A percentile compares a stretch with the other conserved stretches of the same genome.
Conservation (phyloP, 2,329 filamentous ascomycete species). For the Metarhizium rileyi region DNA sequence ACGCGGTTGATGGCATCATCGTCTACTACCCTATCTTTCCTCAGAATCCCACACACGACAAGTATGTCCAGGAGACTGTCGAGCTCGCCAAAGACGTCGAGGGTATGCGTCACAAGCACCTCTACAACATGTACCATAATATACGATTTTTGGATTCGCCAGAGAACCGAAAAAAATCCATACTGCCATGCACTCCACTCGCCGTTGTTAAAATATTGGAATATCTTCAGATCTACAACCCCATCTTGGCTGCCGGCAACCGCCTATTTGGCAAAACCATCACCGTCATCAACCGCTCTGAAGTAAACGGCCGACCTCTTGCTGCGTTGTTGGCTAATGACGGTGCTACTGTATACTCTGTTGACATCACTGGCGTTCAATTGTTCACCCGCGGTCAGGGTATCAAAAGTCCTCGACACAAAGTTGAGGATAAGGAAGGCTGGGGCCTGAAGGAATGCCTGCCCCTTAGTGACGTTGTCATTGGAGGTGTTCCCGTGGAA, state of each 20-base stretch:
- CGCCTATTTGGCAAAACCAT: conserved; percentile 88
- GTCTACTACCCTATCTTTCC: conserved; percentile 97
- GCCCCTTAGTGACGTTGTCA: conserved; percentile 85
- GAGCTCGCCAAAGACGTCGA: conserved; percentile 89
- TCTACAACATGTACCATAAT: conserved; percentile 99
- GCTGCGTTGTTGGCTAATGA: conserved; percentile 93
- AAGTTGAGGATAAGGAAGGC: conserved; percentile 73
- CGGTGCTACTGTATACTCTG: conserved; percentile 88
- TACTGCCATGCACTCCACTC: conserved; percentile 89
- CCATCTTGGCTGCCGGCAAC: conserved; percentile 85
- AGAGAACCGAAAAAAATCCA: conserved; percentile 71
- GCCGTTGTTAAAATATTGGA: conserved; percentile 97
- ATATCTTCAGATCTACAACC: conserved; percentile 92
- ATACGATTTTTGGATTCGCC: conserved; percentile 83
- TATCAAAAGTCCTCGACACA: conserved; percentile 74
- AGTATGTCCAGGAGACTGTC: conserved; percentile 92
- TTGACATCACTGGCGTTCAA: conserved; percentile 86
- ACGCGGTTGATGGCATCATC: conserved; percentile 75
- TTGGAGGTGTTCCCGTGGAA: conserved; percentile 82
- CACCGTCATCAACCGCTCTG: conserved; percentile 90
- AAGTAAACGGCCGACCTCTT: conserved; percentile 88
- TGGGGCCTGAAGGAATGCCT: conserved; percentile 74
- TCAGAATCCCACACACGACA: conserved; percentile 71
- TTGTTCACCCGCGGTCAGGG: conserved; percentile 85
- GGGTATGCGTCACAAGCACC: conserved; percentile 83